A percentile compares a stretch with the other conserved stretches of the same genome.
phyloP scores from a whole-genome alignment of 257 asterid species.

The Solanum etuberosum region DNA sequence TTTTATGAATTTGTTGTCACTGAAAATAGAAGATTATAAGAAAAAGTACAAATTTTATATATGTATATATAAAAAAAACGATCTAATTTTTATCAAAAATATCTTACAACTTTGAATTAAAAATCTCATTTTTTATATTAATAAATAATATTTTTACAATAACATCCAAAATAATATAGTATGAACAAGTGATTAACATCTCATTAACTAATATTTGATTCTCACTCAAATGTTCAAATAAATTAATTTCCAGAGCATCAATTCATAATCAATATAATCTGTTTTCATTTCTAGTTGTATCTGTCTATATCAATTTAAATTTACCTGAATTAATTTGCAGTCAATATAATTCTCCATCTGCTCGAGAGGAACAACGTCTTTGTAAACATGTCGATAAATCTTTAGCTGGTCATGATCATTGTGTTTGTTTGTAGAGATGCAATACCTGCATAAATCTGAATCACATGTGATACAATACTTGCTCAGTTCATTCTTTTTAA shows the following conservation, averaged over 20 bases:
- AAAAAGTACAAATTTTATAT: background rate
- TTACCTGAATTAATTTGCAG: slow-evolving; percentile 17
- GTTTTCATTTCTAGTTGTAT: background rate
- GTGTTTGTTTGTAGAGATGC: slow-evolving; percentile 14
- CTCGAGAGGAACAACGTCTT: slow-evolving; percentile 16
- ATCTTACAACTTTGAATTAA: background rate
- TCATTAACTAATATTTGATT: too few species aligned
- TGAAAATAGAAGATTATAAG: too few species aligned
- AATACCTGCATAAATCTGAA: slow-evolving; percentile 17
- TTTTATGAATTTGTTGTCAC: background rate
- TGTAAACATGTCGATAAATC: slow-evolving; percentile 18
- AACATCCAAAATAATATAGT: background rate
- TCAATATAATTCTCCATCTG: slow-evolving; percentile 8
- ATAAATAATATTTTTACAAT: background rate
- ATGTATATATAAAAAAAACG: too few species aligned
- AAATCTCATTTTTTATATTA: background rate
- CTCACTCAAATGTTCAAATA: background rate
- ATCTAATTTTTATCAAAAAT: too few species aligned
- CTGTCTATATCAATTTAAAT: background rate
- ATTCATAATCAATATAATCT: background rate
- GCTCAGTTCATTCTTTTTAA: slow-evolving; percentile 20
- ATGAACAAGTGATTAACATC: background rate
- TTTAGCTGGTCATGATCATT: slow-evolving; percentile 2
- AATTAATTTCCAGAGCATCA: background rate
- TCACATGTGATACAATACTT: slow-evolving; percentile 27